Evolutionary conservation across 1,284 basidiomycete genomes (phyloP).

Genomic region (Irpex rosettiformis): DNA sequence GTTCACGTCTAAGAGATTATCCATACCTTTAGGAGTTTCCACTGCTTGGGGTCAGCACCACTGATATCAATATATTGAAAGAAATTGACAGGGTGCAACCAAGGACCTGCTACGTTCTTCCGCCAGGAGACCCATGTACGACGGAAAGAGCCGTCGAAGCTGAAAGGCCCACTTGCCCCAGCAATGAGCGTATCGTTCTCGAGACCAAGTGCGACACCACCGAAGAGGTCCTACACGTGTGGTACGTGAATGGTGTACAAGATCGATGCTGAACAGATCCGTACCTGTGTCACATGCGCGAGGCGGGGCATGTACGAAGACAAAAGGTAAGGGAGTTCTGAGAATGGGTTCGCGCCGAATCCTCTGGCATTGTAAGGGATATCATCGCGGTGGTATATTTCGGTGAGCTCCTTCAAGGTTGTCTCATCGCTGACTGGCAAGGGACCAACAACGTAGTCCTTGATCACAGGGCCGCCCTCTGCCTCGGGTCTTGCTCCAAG

Average conservation of each 20-base stretch:
- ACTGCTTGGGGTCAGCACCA: constrained; percentile 49
- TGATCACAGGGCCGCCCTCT: constrained; percentile 37
- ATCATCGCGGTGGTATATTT: constrained; percentile 46
- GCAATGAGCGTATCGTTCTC: constrained; percentile 46
- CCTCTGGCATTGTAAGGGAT: constrained; percentile 52
- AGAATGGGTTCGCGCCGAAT: constrained; percentile 34
- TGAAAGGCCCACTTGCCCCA: constrained; percentile 45
- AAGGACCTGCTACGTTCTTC: constrained; percentile 46
- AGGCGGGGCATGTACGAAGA: constrained; percentile 29
- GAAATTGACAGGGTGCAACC: constrained; percentile 52
- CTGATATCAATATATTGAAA: constrained; percentile 56
- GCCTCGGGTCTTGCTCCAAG: constrained; percentile 37
- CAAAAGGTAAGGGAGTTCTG: constrained; percentile 35
- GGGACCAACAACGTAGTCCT: constrained; percentile 56
- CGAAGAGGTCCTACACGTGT: constrained; percentile 39
- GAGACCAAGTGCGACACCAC: constrained; percentile 33
- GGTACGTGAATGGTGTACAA: constrained; percentile 5
- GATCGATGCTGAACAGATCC: constrained; percentile 16
- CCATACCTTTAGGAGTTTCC: constrained; percentile 48
- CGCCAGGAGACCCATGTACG: constrained; percentile 49
- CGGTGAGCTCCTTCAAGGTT: constrained; percentile 36
- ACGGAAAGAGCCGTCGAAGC: constrained; percentile 59
- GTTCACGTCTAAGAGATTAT: background rate
- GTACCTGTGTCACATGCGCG: constrained; percentile 38
- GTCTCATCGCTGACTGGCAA: constrained; percentile 42